A percentile compares a stretch with the other conserved stretches of the same genome.
These are phyloP conservation scores for Alternaria gaisen DNA, from an alignment of 2,329 filamentous ascomycete species.

Conservation along the genomic window DNA sequence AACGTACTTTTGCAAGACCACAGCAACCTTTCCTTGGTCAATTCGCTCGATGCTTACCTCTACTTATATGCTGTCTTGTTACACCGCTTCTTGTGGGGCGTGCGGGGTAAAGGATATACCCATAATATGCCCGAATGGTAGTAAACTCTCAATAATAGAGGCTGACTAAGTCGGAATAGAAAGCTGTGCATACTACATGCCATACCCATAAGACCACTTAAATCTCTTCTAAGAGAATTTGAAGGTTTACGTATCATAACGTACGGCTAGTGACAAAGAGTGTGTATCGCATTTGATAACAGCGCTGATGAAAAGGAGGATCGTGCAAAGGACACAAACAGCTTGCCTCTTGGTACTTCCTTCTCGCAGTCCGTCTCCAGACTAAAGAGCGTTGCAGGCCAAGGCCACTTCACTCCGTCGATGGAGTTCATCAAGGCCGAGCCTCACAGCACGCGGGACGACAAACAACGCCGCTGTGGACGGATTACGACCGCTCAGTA, in stretches of 20 bases:
- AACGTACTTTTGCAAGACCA: neutral
- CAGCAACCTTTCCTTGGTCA: neutral
- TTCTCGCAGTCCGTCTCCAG: neutral
- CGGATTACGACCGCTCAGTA: neutral
- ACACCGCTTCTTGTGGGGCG: constrained; percentile 17
- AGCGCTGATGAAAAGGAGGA: neutral
- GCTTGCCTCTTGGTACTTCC: neutral
- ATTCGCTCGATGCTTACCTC: neutral
- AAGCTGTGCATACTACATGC: neutral
- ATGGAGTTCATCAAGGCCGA: neutral
- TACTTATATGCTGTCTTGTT: neutral
- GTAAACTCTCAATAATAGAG: neutral
- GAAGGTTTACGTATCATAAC: neutral
- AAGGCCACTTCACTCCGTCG: neutral
- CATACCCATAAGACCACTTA: neutral
- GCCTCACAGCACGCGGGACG: neutral
- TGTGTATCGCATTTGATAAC: neutral
- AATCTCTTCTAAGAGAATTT: neutral
- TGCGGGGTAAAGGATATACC: constrained; percentile 14
- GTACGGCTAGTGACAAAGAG: neutral
- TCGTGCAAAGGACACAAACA: neutral
- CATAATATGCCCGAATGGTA: neutral
- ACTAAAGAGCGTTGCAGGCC: neutral
- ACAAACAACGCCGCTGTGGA: neutral
- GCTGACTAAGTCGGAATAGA: neutral